A percentile compares a stretch with the other conserved stretches of the same genome.
phyloP scores from a whole-genome alignment of 495 filamentous ascomycete species.

The Penicillium lagena region DNA sequence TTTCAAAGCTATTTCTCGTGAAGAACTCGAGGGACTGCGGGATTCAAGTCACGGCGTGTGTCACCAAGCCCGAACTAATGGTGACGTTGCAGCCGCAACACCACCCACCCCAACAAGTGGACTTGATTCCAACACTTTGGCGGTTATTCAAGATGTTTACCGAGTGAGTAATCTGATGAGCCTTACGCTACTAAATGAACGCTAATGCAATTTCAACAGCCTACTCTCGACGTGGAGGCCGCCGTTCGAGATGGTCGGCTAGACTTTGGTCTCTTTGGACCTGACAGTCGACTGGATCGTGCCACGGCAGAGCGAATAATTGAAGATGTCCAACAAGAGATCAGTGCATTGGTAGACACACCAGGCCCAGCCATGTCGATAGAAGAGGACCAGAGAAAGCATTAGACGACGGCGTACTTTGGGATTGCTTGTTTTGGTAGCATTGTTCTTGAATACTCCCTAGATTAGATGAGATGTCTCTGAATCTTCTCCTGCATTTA shows the following conservation, averaged over 20 bases:
- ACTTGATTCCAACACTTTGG: constrained; percentile 2
- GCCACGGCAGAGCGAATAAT: constrained; percentile 15
- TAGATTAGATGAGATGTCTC: too few relatives aligned
- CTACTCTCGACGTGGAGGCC: constrained; percentile 30
- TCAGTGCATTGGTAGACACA: constrained; percentile 8
- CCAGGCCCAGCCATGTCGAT: not conserved
- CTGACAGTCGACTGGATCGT: constrained; percentile 12
- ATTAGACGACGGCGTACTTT: not conserved
- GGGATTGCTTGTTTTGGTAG: constrained; percentile 1
- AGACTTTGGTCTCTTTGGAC: constrained; percentile 30
- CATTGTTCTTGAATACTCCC: constrained; percentile 8
- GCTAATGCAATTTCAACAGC: constrained; percentile 19
- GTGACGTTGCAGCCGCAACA: constrained; percentile 5
- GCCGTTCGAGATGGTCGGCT: constrained; percentile 21
- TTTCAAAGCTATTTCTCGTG: constrained; percentile 8
- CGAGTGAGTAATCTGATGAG: constrained; percentile 10
- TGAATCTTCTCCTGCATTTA: constrained; percentile 1
- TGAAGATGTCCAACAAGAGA: constrained; percentile 12
- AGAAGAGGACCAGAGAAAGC: not conserved
- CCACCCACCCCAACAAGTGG: not conserved
- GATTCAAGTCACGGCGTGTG: not conserved
- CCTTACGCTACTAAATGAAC: not conserved
- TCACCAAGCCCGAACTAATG: constrained; percentile 2
- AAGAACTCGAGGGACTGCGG: constrained; percentile 3
- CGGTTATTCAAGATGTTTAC: constrained; percentile 10